Percentiles rank a stretch among this genome's conserved stretches.
These are phyloP conservation scores for Grosmannia serpens DNA, from an alignment of 2,329 filamentous ascomycete genomes.

Conservation along the genomic window DNA sequence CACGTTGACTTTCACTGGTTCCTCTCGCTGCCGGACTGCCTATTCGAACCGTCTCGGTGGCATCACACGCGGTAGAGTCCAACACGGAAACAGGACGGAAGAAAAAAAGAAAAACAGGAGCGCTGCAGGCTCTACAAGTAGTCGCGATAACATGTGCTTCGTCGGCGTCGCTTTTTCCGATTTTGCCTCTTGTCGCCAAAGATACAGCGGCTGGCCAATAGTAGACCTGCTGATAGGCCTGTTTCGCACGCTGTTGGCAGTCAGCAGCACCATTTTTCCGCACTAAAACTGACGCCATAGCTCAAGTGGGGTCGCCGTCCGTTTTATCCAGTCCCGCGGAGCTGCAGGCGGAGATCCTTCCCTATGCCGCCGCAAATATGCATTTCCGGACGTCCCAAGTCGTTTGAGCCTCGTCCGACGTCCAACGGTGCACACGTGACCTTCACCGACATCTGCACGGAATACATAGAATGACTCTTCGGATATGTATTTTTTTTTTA, in stretches of 20 bases:
- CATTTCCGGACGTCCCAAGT: neutral
- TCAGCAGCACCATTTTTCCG: constrained; percentile 1
- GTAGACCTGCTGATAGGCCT: neutral
- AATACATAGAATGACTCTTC: too few species aligned
- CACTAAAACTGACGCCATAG: constrained; percentile 13
- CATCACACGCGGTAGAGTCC: neutral
- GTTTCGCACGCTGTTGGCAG: neutral
- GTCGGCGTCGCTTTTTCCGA: neutral
- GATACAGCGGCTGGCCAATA: neutral
- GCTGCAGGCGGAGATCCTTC: neutral
- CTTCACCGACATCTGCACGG: too few species aligned
- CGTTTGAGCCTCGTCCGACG: too few species aligned
- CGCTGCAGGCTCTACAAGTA: neutral
- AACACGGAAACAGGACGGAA: too few species aligned
- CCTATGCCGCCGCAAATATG: neutral
- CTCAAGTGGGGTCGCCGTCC: constrained; percentile 4
- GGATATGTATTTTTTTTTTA: neutral
- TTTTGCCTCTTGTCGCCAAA: neutral
- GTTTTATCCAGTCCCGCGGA: neutral
- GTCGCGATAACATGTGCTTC: neutral
- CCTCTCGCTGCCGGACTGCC: neutral
- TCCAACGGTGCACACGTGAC: too few species aligned
- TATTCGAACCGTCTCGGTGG: neutral
- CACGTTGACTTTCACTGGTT: neutral
- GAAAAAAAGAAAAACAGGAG: neutral